phyloP scores from a whole-genome alignment of 2,329 filamentous ascomycete genomes.

The Verticillium albo-atrum region DNA sequence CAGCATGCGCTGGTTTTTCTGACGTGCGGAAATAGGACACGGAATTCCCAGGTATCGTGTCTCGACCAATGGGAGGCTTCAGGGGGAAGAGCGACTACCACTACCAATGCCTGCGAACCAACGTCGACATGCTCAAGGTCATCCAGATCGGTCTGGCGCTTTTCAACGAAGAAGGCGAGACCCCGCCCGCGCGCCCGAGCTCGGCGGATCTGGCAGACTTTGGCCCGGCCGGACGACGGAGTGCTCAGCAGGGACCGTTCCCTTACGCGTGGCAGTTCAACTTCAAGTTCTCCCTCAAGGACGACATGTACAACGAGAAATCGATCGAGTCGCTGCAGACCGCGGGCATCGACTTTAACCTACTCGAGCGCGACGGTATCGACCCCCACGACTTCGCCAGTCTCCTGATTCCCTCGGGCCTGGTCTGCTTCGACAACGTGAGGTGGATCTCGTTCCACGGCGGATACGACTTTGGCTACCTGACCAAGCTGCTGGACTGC shows the following conservation, averaged over 20 bases:
- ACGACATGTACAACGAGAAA: slow-evolving; percentile 96
- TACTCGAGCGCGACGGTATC: slow-evolving; percentile 83
- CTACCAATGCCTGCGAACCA: slow-evolving; percentile 94
- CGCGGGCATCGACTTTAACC: slow-evolving; percentile 86
- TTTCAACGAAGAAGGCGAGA: slow-evolving; percentile 86
- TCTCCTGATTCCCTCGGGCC: slow-evolving; percentile 83
- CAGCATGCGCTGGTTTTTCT: background rate
- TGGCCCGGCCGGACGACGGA: slow-evolving; percentile 31
- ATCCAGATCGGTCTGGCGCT: slow-evolving; percentile 95
- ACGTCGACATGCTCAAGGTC: slow-evolving; percentile 95
- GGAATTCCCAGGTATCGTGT: slow-evolving; percentile 96
- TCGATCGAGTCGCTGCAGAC: slow-evolving; percentile 88
- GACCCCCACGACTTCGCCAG: slow-evolving; percentile 86
- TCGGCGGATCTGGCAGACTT: slow-evolving; percentile 36
- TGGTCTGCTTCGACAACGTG: slow-evolving; percentile 82
- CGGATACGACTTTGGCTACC: slow-evolving; percentile 95
- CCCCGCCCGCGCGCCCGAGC: slow-evolving; percentile 66
- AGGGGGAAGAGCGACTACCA: slow-evolving; percentile 96
- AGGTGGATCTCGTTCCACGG: slow-evolving; percentile 98
- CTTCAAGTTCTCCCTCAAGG: slow-evolving; percentile 90
- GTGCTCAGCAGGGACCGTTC: slow-evolving; percentile 45
- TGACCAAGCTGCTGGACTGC: slow-evolving; percentile 89
- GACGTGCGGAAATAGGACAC: slow-evolving; percentile 65
- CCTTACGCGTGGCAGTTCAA: slow-evolving; percentile 99
- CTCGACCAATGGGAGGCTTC: slow-evolving; percentile 91